Evolutionary conservation across 768 basidiomycete genomes (phyloP), one percentile per base, ranked within the genome.

Genomic region (Naganishia kalamii): DNA sequence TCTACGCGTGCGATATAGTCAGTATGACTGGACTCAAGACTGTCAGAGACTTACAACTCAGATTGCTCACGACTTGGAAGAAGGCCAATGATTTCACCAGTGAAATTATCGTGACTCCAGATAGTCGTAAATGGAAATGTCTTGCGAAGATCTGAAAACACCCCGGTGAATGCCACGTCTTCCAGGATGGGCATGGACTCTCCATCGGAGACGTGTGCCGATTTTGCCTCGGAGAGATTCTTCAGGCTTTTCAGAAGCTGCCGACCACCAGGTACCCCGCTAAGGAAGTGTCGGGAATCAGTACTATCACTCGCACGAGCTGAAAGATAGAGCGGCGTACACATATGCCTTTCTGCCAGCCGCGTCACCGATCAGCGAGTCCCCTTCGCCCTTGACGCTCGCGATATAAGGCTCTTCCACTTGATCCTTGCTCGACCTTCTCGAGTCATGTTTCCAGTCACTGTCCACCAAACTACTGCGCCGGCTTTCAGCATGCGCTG

Each of bases 61-160:
- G 77, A 68, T 50, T 78, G 75, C 48, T 70, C 70, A 25, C 61
- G 32, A 47, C 64, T 71, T 10, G 77, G 77, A 17, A 78, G 47
- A 0, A 78, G 68, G 2, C 73, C 74, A 21, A 78, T 72, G 61
- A 78, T 73, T 57, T 78, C 77, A 12, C 67, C 73, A 21, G 65
- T 71, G 60, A 76, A 78, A 52, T 75, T 74, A 43, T 78, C 77
- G 49, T 76, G 75, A 65, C 72, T 74, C 77, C 77, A 78, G 46
- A 78, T 78, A 3, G 77, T 78, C 10, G 77, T 76, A 62, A 78
- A 78, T 3, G 77, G 77, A 57, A 75, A 78, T 0, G 74, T 76
- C 67, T 78, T 76, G 32, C 74, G 62, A 48, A 70, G 64, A 63
- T 78, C 77, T 2, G 77, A 74, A 46, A 78, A 75, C 23, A 73